Evolutionary conservation across 1,284 basidiomycete genomes (phyloP), one percentile per base, ranked within the genome.

Genomic region (Cutaneotrichosporon cyanovorans): DNA sequence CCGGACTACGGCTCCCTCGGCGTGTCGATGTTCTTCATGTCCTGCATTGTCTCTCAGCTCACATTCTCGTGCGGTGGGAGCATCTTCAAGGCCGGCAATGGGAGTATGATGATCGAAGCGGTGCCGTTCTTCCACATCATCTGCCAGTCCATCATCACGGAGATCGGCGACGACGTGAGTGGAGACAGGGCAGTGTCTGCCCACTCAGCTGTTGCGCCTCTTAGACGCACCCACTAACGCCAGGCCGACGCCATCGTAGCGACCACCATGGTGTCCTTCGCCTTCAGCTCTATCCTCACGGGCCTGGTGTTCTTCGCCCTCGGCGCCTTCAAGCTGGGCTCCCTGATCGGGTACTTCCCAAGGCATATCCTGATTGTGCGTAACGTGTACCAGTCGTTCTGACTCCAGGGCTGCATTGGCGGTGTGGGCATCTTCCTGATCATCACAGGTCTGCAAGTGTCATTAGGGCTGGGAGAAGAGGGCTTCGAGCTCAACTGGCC

Each of bases 81-180:
- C 56, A 85, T 85, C 33, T 97, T 97, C 69, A 73, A 73, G 5
- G 69, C 85, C 38, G 88, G 84, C 0, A 97, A 95, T 71, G 91
- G 91, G 9, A 92, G 87, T 45, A 96, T 97, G 91, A 95, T 96
- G 90, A 97, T 97, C 55, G 92, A 97, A 69, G 88, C 91, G 11
- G 88, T 95, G 56, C 92, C 93, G 1, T 97, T 97, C 74, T 95
- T 92, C 66, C 92, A 96, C 66, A 87, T 96, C 49, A 76, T 97
- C 37, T 87, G 87, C 5, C 80, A 77, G 37, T 80, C 78, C 34
- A 93, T 97, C 46, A 80, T 84, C 8, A 63, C 73, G 4, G 75
- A 85, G 15, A 78, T 93, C 19, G 87, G 85, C 2, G 81, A 82
- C 19, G 74, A 86, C 50, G 70, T 69, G 47, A 59, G 66, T 51